Evolutionary conservation across 805 yeast genomes (phyloP), one percentile per base, ranked within the genome.

Genomic region (Ogataea polymorpha): DNA sequence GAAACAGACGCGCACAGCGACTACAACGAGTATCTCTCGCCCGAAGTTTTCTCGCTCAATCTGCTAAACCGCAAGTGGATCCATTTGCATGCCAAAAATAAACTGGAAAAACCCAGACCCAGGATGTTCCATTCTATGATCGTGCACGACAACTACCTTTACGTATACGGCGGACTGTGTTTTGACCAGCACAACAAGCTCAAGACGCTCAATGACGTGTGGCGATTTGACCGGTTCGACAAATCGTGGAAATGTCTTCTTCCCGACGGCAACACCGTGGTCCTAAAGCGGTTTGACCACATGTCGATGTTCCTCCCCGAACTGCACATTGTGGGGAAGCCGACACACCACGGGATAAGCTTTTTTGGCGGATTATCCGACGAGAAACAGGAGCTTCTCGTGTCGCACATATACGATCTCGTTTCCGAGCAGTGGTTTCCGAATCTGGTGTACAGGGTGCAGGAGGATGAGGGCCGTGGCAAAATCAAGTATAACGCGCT

Each of bases 101-200:
- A 42, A 25, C 46, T 51, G 49, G 26, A 28, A 13, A 45, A 32
- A 14, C 65, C 81, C 62, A 7, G 36, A 21, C 73, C 79, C 10
- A 66, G 95, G 37, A 56, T 83, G 41, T 80, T 69, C 54, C 90
- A 82, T 50, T 72, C 86, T 3, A 60, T 83, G 41, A 62, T 74
- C 13, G 73, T 72, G 32, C 61, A 69, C 39, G 74, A 72, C 25
- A 71, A 75, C 33, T 67, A 71, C 32, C 44, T 83, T 2, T 84
- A 74, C 55, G 51, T 82, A 2, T 78, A 73, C 54, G 93, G 95
- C 21, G 95, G 95, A 1, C 56, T 85, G 21, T 59, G 65, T 0
- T 62, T 75, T 7, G 64, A 67, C 32, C 59, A 61, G 25, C 56
- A 54, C 5, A 59, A 66, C 35, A 68, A 66, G 35, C 47, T 73